Evolutionary conservation across 108 stramenopile species (phyloP), one percentile per base, ranked within the genome.

Genomic region (Fistulifera pelliculosa): DNA sequence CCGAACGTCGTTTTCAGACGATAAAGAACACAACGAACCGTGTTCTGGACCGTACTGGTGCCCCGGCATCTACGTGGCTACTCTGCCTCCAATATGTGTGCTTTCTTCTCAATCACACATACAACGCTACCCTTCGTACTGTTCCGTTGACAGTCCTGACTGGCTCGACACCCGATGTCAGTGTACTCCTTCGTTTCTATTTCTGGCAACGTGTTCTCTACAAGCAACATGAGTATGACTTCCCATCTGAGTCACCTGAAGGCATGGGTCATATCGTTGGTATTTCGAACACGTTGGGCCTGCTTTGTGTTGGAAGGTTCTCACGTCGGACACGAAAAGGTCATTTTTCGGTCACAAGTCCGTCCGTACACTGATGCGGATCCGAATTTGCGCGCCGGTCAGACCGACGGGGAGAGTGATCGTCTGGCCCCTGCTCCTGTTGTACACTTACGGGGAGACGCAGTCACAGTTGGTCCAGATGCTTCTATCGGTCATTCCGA

Each of bases 251-350:
- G 40, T 57, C 38, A 22, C 23, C 41, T 57, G 63, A 68, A 31
- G 16, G 10, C 8, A 3, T 11, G 2, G 68, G 62, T 18, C 24
- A 40, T 15, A 55, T 54, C 19, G 64, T 59, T 22, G 62, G 69
- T 38, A 38, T 67, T 28, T n/a, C 67, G 50, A 69, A 38, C 21
- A 54, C 38, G 65, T 59, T 38, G 72, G 72, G 8, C 58, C 63
- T 24, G 42, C 41, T 13, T 41, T 72, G 55, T 60, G 58, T 0
- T 65, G 41, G 19, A 38, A 49, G 18, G 47, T 70, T 5, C 27
- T 60, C 0, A 60, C 41, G 12, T 31, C 48, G 7, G 49, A 42
- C 5, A 51, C 50, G 4, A 12, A 56, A 15, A 51, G 40, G 1
- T n/a, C 62, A 2, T 2, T 69, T 13, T 42, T 16, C 56, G 62